Percentiles rank a stretch among this genome's conserved stretches.
These are phyloP conservation scores for Fomitopsis serialis DNA, from an alignment of 768 basidiomycete genomes.

Conservation along the genomic window DNA sequence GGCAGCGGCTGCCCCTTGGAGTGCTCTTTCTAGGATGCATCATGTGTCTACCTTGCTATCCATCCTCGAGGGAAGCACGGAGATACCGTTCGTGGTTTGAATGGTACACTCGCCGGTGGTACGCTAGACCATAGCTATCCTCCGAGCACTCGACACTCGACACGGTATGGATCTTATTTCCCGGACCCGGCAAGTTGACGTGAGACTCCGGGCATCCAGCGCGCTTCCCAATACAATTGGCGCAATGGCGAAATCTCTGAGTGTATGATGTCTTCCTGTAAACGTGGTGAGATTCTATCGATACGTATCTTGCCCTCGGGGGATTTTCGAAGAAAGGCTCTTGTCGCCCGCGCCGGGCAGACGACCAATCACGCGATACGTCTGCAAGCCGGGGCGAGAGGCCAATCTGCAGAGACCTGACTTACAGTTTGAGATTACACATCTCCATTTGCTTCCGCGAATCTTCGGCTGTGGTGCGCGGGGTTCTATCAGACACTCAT, in stretches of 20 bases:
- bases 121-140: constrained; percentile 1
- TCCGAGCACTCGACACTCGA: constrained; percentile 3
- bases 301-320: background rate
- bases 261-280: background rate
- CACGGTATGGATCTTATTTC: background rate
- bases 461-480: background rate
- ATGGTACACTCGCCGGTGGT: background rate
- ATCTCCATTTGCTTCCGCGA: constrained; percentile 6
- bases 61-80: background rate
- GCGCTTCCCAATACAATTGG: constrained; percentile 1
- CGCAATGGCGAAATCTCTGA: background rate
- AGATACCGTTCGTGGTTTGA: background rate
- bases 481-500: constrained; percentile 6
- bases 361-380: too few relatives aligned
- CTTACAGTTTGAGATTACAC: background rate
- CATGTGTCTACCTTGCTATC: background rate
- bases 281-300: background rate
- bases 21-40: background rate
- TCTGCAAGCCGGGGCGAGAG: too few relatives aligned
- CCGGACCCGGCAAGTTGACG: background rate
- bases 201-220: background rate
- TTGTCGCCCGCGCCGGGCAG: too few relatives aligned
- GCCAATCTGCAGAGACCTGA: background rate
- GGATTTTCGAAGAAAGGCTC: too few relatives aligned
- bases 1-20: background rate